Conservation (phyloP, 208 protist genomes). For the Borovskyia barvae region DNA sequence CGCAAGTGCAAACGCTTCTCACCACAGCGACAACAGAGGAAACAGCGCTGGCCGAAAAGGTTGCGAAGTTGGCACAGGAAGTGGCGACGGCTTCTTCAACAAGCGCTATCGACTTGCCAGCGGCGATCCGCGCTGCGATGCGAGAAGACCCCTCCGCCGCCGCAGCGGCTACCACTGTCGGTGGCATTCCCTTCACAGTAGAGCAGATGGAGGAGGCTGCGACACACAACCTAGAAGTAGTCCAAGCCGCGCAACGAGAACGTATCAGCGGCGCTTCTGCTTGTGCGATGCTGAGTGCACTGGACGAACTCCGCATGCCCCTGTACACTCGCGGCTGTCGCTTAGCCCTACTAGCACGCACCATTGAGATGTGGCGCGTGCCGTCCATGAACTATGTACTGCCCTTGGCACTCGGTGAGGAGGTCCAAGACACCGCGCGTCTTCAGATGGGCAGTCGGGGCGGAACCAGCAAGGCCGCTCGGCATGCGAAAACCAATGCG, state of each 20-base stretch:
- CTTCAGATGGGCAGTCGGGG: constrained; percentile 6
- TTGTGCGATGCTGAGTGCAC: constrained; percentile 35
- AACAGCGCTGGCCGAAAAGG: constrained; percentile 33
- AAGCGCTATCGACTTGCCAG: constrained; percentile 17
- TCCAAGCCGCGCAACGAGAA: constrained; percentile 34
- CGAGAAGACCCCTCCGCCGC: constrained; percentile 13
- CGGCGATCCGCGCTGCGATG: constrained; percentile 28
- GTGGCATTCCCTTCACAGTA: constrained; percentile 15
- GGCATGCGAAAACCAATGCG: not conserved
- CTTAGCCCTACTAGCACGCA: constrained; percentile 56
- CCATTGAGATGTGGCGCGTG: constrained; percentile 60
- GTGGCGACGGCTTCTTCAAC: constrained; percentile 20
- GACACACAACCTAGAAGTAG: constrained; percentile 27
- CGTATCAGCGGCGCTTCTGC: constrained; percentile 40
- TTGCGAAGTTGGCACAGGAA: constrained; percentile 17
- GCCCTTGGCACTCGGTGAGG: constrained; percentile 13
- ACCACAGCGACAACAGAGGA: constrained; percentile 48
- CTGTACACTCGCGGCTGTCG: constrained; percentile 66
- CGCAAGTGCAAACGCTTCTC: constrained; percentile 64
- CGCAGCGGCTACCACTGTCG: not conserved
- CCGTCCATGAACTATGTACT: constrained; percentile 55
- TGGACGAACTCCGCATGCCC: constrained; percentile 62
- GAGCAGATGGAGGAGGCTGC: constrained; percentile 24
- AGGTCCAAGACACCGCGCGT: not conserved
- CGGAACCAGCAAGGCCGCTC: not conserved